Evolutionary conservation across 768 basidiomycete species (phyloP), one percentile per base, ranked within the genome.

Genomic region (Fistulinella prunicolor): DNA sequence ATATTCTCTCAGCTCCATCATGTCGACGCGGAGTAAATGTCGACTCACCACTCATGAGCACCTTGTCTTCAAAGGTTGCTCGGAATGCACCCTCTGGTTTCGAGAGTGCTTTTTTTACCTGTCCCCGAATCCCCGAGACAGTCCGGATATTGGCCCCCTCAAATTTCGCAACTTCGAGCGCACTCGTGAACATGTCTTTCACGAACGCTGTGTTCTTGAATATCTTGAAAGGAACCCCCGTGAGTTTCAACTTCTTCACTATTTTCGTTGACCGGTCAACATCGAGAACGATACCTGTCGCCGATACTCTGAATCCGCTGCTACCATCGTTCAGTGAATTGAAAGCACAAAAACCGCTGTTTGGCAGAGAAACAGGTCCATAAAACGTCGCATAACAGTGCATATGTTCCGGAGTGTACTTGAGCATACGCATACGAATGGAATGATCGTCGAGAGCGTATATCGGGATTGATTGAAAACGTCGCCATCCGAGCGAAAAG

Each of bases 391-490:
- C 95, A 62, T 86, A 95, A 62, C 96, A 99, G 65, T 99, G 96
- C 96, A 95, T 97, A 62, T 99, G 96, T 70, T 99, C 96, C 0
- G 96, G 96, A 1, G 96, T 97, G 65, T 99, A 99, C 71, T 99
- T 99, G 72, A 99, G 87, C 86, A 98, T 89, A 29, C 96, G 91
- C 85, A 97, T 96, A 16, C 96, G 89, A 57, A 97, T 95, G 9
- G 89, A 92, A 63, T 96, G 94, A 68, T 99, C 96, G 65, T 99
- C 96, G 19, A 99, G 74, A 17, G 93, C 93, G 70, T 97, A 99
- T 54, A 97, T 86, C 2, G 96, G 96, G 6, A 95, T 74, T 0
- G 82, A 87, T 67, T 99, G 96, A 75, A 98, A 99, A 29, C 96
- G 79, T 41, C 96, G 74, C 96, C 96, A 99, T 16, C 96, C 96